Percentiles rank a stretch among this genome's conserved stretches.
Conservation (phyloP, 345 rosid genomes). For the Ailanthus altissimus region DNA sequence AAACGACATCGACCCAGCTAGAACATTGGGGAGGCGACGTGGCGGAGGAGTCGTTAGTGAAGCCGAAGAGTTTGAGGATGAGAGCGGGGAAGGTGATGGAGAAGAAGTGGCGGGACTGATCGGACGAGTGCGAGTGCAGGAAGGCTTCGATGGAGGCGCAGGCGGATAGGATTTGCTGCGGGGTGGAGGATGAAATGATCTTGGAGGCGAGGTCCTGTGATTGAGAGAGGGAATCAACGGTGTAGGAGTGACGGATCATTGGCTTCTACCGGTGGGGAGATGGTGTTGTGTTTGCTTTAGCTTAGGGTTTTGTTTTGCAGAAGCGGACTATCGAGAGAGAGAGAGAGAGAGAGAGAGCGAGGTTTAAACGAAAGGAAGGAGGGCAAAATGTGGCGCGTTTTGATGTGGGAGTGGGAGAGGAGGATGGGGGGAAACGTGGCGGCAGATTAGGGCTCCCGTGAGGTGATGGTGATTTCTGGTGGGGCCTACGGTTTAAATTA, state of each 20-base stretch:
- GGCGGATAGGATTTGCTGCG: slow-evolving; percentile 59
- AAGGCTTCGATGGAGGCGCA: slow-evolving; percentile 65
- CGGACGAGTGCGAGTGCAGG: slow-evolving; percentile 65
- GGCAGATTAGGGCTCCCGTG: slow-evolving; percentile 13
- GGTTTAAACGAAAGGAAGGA: slow-evolving; percentile 43
- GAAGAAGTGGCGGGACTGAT: slow-evolving; percentile 92
- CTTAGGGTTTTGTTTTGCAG: slow-evolving; percentile 38
- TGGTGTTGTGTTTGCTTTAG: background rate
- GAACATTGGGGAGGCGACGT: slow-evolving; percentile 26
- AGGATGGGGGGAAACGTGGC: slow-evolving; percentile 37
- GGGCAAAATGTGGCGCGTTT: slow-evolving; percentile 65
- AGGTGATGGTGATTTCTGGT: slow-evolving; percentile 3
- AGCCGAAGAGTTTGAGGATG: slow-evolving; percentile 82
- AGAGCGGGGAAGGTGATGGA: slow-evolving; percentile 77
- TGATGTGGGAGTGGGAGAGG: slow-evolving; percentile 16
- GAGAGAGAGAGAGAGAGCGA: background rate
- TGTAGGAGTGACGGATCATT: slow-evolving; percentile 78
- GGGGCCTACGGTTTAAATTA: slow-evolving; percentile 15
- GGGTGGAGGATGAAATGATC: slow-evolving; percentile 60
- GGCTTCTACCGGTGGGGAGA: slow-evolving; percentile 6
- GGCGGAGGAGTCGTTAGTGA: slow-evolving; percentile 51
- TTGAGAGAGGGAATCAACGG: slow-evolving; percentile 66
- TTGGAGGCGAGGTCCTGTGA: slow-evolving; percentile 67
- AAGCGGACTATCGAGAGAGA: background rate
- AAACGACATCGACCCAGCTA: slow-evolving; percentile 69